A percentile compares a stretch with the other conserved stretches of the same genome.
Conservation (phyloP, 1,139 yeast species). For the Candida sanyaensis region DNA sequence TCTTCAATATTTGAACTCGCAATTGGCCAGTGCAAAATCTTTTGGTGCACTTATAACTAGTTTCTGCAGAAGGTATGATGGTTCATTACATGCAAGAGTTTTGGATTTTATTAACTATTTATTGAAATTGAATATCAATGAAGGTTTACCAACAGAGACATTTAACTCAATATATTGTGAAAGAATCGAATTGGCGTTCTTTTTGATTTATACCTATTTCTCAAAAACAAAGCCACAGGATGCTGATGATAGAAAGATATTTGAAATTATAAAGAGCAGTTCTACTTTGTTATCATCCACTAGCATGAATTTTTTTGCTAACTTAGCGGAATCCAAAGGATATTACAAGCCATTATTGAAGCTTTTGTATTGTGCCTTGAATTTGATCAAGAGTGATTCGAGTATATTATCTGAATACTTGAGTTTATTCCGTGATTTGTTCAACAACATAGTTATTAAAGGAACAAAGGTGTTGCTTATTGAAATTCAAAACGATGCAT, state of each 20-base stretch:
- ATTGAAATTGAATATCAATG: conserved; percentile 52
- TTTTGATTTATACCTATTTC: conserved; percentile 53
- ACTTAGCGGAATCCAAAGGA: conserved; percentile 39
- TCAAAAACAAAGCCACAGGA: conserved; percentile 23
- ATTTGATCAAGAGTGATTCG: conserved; percentile 42
- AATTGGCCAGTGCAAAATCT: conserved; percentile 67
- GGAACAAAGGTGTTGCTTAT: conserved; percentile 57
- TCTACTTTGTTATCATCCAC: conserved; percentile 47
- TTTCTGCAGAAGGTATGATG: conserved; percentile 46
- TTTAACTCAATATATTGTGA: conserved; percentile 58
- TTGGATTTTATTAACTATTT: conserved; percentile 50
- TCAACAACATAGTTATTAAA: conserved; percentile 58
- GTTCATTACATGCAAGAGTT: conserved; percentile 34
- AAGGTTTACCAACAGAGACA: conserved; percentile 51
- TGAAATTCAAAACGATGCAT: conserved; percentile 58
- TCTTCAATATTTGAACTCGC: conserved; percentile 66
- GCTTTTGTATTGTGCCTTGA: conserved; percentile 52
- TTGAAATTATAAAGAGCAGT: conserved; percentile 41
- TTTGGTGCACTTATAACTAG: conserved; percentile 80
- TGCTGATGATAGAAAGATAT: conserved; percentile 26
- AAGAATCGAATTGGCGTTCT: conserved; percentile 71
- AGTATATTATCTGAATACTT: conserved; percentile 48
- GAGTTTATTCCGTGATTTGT: conserved; percentile 55
- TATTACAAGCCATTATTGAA: conserved; percentile 64
- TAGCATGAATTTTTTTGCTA: conserved; percentile 46